Base-by-base conservation (phyloP, 805 yeast genomes). In the Scheffersomyces lignosus region DNA sequence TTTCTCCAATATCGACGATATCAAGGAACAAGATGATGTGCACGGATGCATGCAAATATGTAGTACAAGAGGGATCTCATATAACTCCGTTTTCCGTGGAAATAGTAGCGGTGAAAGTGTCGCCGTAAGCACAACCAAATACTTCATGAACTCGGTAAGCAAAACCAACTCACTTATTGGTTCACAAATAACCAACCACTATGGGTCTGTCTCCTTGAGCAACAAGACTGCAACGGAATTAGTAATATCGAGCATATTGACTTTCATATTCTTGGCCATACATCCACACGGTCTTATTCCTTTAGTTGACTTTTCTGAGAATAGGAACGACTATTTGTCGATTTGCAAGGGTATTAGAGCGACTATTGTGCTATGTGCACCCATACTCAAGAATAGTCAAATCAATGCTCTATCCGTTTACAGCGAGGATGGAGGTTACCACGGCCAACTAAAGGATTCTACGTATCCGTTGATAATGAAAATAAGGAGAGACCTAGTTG, bases 231-330 rank as follows among this genome's bases (percentile, higher is more conserved):
- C 44, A 0, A 43, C 43, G 8, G 60, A 53, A 34, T 31, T 57
- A 12, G 24, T 40, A 3, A 29, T 52, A 1, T 50, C 60, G 5
- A 44, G 57, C 5, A 43, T 50, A 23, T 31, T 60, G 7, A 43
- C 60, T 13, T 60, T 49, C 40, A 50, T 65, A 10, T 64, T 49
- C 31, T 36, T 62, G 7, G 63, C 62, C 4, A 37, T 64, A 3
- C 67, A 63, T 40, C 64, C 67, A 3, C 58, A 56, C 33, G 43
- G 44, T 14, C 37, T 60, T 9, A 35, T 56, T 15, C 68, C 69
- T 4, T 39, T 66, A 16, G 48, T 65, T 1, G 47, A 49, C 13
- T 54, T 51, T 26, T 55, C 53, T 16, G 31, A 32, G 4, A 33
- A 34, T 5, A 48, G 48, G 8, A 31, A 51, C 2, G 64, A 59